Base-by-base conservation (phyloP, 1,284 basidiomycete species). In the Trametes hirsuta region DNA sequence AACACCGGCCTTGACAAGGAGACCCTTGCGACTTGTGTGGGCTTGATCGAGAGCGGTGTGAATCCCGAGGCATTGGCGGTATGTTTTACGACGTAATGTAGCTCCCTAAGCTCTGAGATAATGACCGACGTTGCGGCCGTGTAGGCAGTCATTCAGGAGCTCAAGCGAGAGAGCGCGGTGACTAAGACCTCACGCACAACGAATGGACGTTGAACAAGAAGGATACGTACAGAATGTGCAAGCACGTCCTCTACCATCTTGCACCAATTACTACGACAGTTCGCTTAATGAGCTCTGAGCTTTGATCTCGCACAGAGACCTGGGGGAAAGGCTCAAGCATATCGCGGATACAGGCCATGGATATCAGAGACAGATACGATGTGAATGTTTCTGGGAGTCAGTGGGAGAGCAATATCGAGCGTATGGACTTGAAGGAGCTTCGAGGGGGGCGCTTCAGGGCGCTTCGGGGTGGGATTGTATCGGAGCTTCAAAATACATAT, bases 61-160 rank as follows among this genome's bases (percentile, higher is more conserved):
- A 93, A 93, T 69, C 90, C 93, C 4, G 91, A 94, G 68, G 93
- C 93, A 2, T 79, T 95, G 51, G 93, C 93, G 66, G 93, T 94
- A 70, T 63, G 87, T 82, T 34, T 46, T 10, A 30, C 48, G 51
- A 2, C 22, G 15, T 12, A 4, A 15, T 37, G 34, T 8, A 37
- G 15, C 30, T 30, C 5, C 30, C 30, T 30, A 30, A 30, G 4
- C 30, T 30, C 30, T n/a, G 42, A 46, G 2, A 25, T 48, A 30
- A 42, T 2, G 25, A 10, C n/a, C 4, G 34, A 8, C 22, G 51
- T 56, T 40, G 34, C 44, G 46, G 36, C 46, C 34, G 11, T 51
- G 46, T 61, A 92, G 90, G 87, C 87, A 41, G 89, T 91, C 1
- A 83, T 92, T 35, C 86, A 88, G 68, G 90, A 92, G 69, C 81